A percentile compares a stretch with the other conserved stretches of the same genome.
phyloP scores from a whole-genome alignment of 2,329 filamentous ascomycete species.

The Zymoseptoria pseudotritici region DNA sequence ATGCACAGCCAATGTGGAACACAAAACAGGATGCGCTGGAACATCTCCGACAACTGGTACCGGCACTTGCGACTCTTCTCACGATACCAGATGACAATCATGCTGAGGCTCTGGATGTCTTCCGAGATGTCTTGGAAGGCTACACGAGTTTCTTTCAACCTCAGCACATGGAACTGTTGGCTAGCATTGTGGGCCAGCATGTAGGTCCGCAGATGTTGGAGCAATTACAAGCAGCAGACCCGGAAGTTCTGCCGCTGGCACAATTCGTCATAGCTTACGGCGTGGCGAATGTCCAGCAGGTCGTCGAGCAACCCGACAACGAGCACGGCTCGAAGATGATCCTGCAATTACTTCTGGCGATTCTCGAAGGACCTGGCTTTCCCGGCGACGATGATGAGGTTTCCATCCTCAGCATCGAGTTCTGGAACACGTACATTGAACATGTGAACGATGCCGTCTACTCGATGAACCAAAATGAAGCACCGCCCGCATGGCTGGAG shows the following conservation, averaged over 20 bases:
- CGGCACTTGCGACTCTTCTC: slow-evolving; percentile 54
- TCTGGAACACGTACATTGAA: slow-evolving; percentile 73
- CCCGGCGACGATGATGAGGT: slow-evolving; percentile 67
- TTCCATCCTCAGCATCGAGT: slow-evolving; percentile 67
- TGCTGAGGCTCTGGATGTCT: slow-evolving; percentile 54
- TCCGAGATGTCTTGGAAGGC: slow-evolving; percentile 57
- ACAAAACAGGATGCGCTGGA: slow-evolving; percentile 51
- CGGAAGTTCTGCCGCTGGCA: slow-evolving; percentile 51
- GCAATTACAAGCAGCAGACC: slow-evolving; percentile 51
- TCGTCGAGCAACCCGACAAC: slow-evolving; percentile 49
- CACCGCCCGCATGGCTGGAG: slow-evolving; percentile 49
- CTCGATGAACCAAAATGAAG: slow-evolving; percentile 37
- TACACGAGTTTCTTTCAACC: slow-evolving; percentile 56
- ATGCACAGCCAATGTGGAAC: slow-evolving; percentile 58
- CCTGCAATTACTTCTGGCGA: slow-evolving; percentile 49
- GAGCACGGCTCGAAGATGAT: slow-evolving; percentile 47
- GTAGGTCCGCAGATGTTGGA: slow-evolving; percentile 42
- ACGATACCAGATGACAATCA: slow-evolving; percentile 51
- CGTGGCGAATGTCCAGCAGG: slow-evolving; percentile 54
- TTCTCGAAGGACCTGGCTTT: slow-evolving; percentile 59
- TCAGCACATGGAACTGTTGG: slow-evolving; percentile 51
- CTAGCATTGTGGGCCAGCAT: slow-evolving; percentile 52
- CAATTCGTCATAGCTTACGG: slow-evolving; percentile 62
- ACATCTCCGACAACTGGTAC: slow-evolving; percentile 53
- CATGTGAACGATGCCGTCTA: slow-evolving; percentile 51